A percentile compares a stretch with the other conserved stretches of the same genome.
Conservation (phyloP, 306 rosid species). For the Gillenia trifoliata region DNA sequence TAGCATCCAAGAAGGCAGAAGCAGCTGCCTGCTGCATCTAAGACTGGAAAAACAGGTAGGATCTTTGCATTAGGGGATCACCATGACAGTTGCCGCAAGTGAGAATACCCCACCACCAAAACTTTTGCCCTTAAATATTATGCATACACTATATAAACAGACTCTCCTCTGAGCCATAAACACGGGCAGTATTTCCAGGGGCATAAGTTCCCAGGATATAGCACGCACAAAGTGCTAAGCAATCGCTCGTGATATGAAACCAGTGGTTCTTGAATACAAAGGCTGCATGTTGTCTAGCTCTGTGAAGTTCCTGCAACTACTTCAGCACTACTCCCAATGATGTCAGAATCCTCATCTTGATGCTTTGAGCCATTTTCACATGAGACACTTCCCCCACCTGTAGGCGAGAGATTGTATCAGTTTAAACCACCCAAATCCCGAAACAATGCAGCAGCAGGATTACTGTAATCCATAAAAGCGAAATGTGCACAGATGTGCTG, state of each 20-base stretch:
- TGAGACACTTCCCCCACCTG: conserved; percentile 78
- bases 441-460: conserved; percentile 91
- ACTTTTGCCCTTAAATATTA: conserved; percentile 78
- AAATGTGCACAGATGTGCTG: conserved; percentile 85
- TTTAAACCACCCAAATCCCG: conserved; percentile 99
- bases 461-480: conserved; percentile 98
- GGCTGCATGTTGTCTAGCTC: conserved; percentile 67
- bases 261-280: conserved; percentile 73
- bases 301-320: conserved; percentile 38
- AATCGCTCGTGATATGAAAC: conserved; percentile 72
- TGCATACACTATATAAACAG: conserved; percentile 74
- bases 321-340: conserved; percentile 44
- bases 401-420: conserved; percentile 79
- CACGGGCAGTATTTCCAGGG: conserved; percentile 78
- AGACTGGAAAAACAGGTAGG: conserved; percentile 89
- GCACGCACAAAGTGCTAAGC: conserved; percentile 87
- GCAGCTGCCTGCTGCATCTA: conserved; percentile 93
- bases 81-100: conserved; percentile 96
- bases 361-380: conserved; percentile 77
- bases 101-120: conserved; percentile 99
- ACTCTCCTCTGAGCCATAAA: conserved; percentile 90
- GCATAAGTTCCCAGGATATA: conserved; percentile 94
- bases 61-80: conserved; percentile 87
- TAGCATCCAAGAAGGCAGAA: conserved; percentile 87
- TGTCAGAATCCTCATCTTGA: conserved; percentile 48